Base-by-base conservation (phyloP, 257 asterid genomes). In the Solanum sitiens region DNA sequence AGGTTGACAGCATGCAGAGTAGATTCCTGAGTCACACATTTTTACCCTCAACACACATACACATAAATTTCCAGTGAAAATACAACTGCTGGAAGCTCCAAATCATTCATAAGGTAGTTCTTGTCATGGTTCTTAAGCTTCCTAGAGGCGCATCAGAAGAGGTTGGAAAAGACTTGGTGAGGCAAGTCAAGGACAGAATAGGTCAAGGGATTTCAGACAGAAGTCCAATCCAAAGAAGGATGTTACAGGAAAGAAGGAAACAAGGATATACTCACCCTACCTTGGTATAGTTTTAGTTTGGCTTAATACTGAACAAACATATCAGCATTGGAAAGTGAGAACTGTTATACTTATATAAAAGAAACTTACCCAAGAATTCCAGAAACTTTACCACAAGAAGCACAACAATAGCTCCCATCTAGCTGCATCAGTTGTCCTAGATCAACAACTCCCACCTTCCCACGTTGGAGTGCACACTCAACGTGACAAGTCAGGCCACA, bases 381-480 rank as follows among this genome's bases (percentile, higher is more conserved):
- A 15, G 98, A 94, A 68, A 95, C 98, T 90, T 95, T 95, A 61
- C 95, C 96, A 91, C 98, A 95, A 50, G 97, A 94, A 91, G 98
- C 94, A 89, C 98, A 95, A 87, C 98, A 95, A 87, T 94, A 95
- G 89, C 98, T 95, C 87, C 98, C 98, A 93, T 95, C 98, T 88
- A 94, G 90, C 92, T 94, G 98, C 98, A 95, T 94, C 93, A 94
- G 90, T 70, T 91, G 93, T 61, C 98, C 98, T 86, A 93, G 91
- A 90, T 94, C 92, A 89, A 94, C 97, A 63, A 95, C 98, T 71
- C 98, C 98, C 79, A 94, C 98, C 94, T 95, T 95, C 83, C 95
- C 94, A 15, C 89, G 93, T 88, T 93, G 95, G 85, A 93, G 91
- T 84, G 98, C 98, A 90, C 98, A 96, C 71, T 95, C 98, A 88